These are phyloP conservation scores for Chalara sp. DNA, from an alignment of 2,329 filamentous ascomycete species.

Conservation along the genomic window DNA sequence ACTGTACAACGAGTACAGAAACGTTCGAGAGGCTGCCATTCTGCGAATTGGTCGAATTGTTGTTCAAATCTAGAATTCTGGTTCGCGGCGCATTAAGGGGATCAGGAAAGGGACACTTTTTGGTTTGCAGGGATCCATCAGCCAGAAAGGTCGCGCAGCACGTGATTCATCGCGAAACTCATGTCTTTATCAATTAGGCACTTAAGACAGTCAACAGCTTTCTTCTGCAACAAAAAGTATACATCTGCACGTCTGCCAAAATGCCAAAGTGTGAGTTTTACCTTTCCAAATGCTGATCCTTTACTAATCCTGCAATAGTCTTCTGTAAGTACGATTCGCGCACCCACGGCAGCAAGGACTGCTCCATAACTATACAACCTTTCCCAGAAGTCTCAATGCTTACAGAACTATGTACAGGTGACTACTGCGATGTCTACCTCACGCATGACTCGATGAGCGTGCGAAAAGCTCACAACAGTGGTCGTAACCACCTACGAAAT, in stretches of 20 bases:
- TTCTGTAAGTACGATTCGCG: constrained; percentile 50
- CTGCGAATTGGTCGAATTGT: constrained; percentile 12
- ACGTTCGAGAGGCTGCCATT: constrained; percentile 44
- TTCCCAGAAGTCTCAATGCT: constrained; percentile 2
- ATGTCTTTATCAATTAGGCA: no score
- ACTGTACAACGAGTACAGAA: constrained; percentile 53
- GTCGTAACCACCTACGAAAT: constrained; percentile 93
- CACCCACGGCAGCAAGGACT: constrained; percentile 1
- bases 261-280: constrained; percentile 78
- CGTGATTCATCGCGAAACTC: no score
- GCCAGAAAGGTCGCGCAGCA: no score
- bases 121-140: no score
- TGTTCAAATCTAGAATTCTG: background rate
- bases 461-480: constrained; percentile 95
- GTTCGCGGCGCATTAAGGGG: constrained; percentile 8
- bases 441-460: constrained; percentile 99
- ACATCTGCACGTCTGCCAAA: constrained; percentile 31
- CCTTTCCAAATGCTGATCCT: constrained; percentile 6
- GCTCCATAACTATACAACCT: constrained; percentile 1
- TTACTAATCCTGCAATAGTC: constrained; percentile 47
- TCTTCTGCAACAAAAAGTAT: constrained; percentile 1
- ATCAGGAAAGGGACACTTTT: background rate
- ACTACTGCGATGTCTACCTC: constrained; percentile 99
- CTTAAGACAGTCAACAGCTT: background rate
- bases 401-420: constrained; percentile 42